Conservation (phyloP, 345 rosid species). For the Pelargonium nanum region DNA sequence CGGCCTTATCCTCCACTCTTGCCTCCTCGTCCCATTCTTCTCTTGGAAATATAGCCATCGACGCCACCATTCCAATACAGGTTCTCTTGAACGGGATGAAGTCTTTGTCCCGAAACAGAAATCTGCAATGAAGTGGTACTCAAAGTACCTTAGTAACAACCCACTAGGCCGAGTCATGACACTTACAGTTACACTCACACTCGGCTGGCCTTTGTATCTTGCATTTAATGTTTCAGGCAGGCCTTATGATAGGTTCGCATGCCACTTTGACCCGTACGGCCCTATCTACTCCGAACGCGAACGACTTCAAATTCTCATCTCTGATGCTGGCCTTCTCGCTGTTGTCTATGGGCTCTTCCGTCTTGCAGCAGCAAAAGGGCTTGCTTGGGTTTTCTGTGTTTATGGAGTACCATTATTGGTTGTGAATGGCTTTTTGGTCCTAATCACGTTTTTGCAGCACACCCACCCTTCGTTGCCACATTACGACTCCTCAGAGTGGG, state of each 20-base stretch:
- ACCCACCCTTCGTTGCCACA: slow-evolving; percentile 80
- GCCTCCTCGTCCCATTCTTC: slow-evolving; percentile 79
- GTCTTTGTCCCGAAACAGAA: slow-evolving; percentile 76
- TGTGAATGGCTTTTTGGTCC: slow-evolving; percentile 56
- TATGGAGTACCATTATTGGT: slow-evolving; percentile 67
- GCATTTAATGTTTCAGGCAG: slow-evolving; percentile 77
- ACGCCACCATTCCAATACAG: slow-evolving; percentile 88
- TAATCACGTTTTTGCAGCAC: slow-evolving; percentile 81
- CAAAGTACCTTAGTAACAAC: slow-evolving; percentile 54
- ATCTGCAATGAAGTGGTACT: slow-evolving; percentile 34
- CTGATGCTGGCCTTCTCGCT: slow-evolving; percentile 61
- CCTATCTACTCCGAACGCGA: slow-evolving; percentile 72
- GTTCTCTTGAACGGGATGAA: slow-evolving; percentile 74
- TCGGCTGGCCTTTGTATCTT: slow-evolving; percentile 84
- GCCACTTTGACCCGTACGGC: slow-evolving; percentile 65
- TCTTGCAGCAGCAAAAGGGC: slow-evolving; percentile 38
- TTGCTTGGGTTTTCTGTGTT: slow-evolving; percentile 47
- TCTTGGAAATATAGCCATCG: slow-evolving; percentile 93
- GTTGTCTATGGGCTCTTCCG: slow-evolving; percentile 45
- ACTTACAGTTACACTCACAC: slow-evolving; percentile 38
- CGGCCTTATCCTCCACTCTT: slow-evolving; percentile 74
- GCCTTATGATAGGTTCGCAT: slow-evolving; percentile 56
- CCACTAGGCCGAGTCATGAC: slow-evolving; percentile 51
- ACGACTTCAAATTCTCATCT: slow-evolving; percentile 57
- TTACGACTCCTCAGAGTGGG: slow-evolving; percentile 77